Base-by-base conservation (phyloP, 345 rosid species). In the Populus alba region DNA sequence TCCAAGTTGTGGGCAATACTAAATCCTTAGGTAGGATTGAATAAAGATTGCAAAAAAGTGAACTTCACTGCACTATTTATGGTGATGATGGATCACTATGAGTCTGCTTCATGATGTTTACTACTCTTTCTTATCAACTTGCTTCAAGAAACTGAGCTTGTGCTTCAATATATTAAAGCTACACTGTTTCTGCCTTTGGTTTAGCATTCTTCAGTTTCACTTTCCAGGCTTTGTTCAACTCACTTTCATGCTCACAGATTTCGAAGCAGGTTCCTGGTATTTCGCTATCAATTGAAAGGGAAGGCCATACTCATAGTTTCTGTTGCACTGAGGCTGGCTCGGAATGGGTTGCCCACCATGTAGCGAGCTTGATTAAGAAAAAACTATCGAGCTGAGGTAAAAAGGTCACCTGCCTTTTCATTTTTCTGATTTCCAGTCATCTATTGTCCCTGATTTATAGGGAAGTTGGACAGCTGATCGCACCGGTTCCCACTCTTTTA, bases 241-340 rank as follows among this genome's bases (percentile, higher is more conserved):
- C 18, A 10, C 45, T 68, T 70, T 83, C 37, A 38, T 31, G 15
- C 63, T 75, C 25, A n/a, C 86, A 93, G 98, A 89, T 94, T 39
- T 85, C 92, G 6, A 81, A 84, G 82, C 88, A 83, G 81, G 89
- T 86, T 74, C 91, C 94, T 0, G 85, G 77, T 57, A 84, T 91
- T 62, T 22, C 83, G 53, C 76, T 93, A 49, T 80, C 94, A 68
- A 83, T 93, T 13, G 99, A 93, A 83, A 88, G 92, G 78, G 94
- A 93, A 82, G 97, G 94, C 78, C 94, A 91, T 80, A 87, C 87
- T 35, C 97, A 93, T 75, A 78, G 83, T 23, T 95, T 95, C 89
- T 82, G 89, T 82, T 88, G 93, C 89, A 88, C 92, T 0, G 86
- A 90, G 76, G 92, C 95, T 77, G 98, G 98, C 82, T 92, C 98